Conservation (phyloP, 1,284 basidiomycete species). For the Malassezia psittaci region DNA sequence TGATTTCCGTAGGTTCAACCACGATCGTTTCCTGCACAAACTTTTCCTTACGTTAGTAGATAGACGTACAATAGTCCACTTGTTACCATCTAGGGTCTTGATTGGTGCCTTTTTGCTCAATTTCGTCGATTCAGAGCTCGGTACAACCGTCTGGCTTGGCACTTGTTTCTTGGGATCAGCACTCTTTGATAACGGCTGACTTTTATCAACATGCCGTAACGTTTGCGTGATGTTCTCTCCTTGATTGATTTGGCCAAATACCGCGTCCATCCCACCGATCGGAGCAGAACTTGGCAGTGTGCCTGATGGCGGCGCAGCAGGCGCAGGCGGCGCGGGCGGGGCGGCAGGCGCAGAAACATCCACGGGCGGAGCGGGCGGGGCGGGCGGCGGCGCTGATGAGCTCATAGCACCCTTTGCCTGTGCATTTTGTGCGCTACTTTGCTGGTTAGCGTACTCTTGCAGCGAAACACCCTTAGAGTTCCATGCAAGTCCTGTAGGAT, state of each 20-base stretch:
- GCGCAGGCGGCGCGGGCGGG: conserved; percentile 45
- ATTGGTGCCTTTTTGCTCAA: conserved; percentile 52
- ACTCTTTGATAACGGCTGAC: conserved; percentile 65
- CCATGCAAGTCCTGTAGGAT: conserved; percentile 81
- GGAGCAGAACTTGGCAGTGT: conserved; percentile 50
- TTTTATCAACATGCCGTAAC: conserved; percentile 84
- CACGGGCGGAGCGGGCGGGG: conserved; percentile 48
- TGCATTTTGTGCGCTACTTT: conserved; percentile 36
- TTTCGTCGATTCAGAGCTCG: no score
- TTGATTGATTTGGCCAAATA: conserved; percentile 86
- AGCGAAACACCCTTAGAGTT: conserved; percentile 55
- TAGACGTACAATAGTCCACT: conserved; percentile 77
- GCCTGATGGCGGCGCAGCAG: conserved; percentile 49
- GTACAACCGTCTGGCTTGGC: no score
- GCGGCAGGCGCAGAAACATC: conserved; percentile 49
- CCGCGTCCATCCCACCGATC: conserved; percentile 61
- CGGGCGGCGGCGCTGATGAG: conserved; percentile 51
- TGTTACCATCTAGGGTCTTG: conserved; percentile 78
- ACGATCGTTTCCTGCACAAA: conserved; percentile 70
- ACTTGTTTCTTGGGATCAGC: no score
- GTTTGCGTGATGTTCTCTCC: conserved; percentile 82
- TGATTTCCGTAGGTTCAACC: conserved; percentile 68
- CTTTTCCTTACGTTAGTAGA: conserved; percentile 60
- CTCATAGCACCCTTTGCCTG: not conserved
- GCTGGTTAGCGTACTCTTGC: conserved; percentile 11